Base-by-base conservation (phyloP, 257 asterid species). In the Fraxinus excelsior region DNA sequence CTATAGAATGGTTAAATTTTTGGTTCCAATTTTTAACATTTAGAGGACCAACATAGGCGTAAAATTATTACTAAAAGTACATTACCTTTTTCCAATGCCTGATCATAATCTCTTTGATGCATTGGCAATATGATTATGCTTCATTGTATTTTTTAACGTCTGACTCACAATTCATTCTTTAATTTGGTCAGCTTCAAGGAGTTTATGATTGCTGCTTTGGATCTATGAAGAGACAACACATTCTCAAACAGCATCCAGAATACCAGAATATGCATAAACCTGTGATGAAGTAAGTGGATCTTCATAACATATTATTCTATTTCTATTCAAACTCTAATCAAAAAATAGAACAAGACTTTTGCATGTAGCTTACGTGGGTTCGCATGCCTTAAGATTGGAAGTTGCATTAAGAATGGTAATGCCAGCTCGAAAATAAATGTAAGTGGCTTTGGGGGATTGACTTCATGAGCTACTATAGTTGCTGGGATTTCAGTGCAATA, bases 401-500 rank as follows among this genome's bases (percentile, higher is more conserved):
- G 83, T 86, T 74, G 96, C 92, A 82, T 90, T 90, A 25, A 90
- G 94, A 82, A 92, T 71, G 67, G 97, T 90, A 28, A 88, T 91
- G 78, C 79, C 80, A 72, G 97, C 96, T 67, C 44, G 97, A 72
- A 94, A 90, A 85, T 94, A 94, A 75, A 94, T 88, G 97, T 79
- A 9, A 38, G 44, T 38, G 90, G 74, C 25, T 9, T 38, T 38
- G 12, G 88, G 56, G 92, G 92, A 37, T 85, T 78, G 16, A 92
- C 94, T 77, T 94, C 97, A 35, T 97, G 96, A 68, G 91, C 89
- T 67, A 91, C 74, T 84, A 92, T 84, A 51, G 94, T 89, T 25
- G 96, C 92, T 12, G 96, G 98, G 82, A 92, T 87, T 21, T 92
- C 92, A 2, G 90, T 69, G 82, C 97, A 94, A 85, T 92, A 94